phyloP scores from a whole-genome alignment of 176 grass and related monocot genomes.

The Phragmites australis region DNA sequence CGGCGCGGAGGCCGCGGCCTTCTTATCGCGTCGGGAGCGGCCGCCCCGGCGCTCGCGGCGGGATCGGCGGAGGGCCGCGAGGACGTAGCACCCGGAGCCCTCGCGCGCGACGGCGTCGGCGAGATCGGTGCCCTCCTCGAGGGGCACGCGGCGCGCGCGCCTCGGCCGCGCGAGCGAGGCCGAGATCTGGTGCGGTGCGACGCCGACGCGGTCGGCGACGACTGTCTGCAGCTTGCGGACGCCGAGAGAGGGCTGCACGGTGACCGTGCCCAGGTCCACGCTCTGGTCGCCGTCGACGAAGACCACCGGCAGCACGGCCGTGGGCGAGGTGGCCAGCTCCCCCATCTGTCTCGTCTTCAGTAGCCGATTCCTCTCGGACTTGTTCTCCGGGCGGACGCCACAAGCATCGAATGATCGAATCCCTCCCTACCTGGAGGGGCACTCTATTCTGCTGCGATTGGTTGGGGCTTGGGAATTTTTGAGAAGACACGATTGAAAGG shows the following conservation, averaged over 20 bases:
- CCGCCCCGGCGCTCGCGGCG: slow-evolving; percentile 62
- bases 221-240: slow-evolving; percentile 54
- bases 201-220: slow-evolving; percentile 56
- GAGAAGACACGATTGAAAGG: too few species aligned
- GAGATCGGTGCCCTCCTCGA: slow-evolving; percentile 66
- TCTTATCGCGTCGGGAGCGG: slow-evolving; percentile 47
- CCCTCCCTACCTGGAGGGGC: too few species aligned
- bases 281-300: slow-evolving; percentile 66
- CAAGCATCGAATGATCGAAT: slow-evolving; percentile 21
- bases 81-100: slow-evolving; percentile 60
- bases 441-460: background rate
- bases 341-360: slow-evolving; percentile 36
- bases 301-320: slow-evolving; percentile 48
- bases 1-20: background rate
- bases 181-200: slow-evolving; percentile 65
- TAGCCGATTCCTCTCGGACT: too few species aligned
- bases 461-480: background rate
- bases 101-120: slow-evolving; percentile 57
- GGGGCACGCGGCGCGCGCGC: slow-evolving; percentile 47
- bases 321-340: slow-evolving; percentile 22
- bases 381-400: background rate
- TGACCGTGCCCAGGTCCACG: slow-evolving; percentile 67
- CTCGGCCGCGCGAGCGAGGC: slow-evolving; percentile 48
- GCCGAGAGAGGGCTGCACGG: slow-evolving; percentile 46
- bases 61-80: slow-evolving; percentile 48